Percentiles rank a stretch among this genome's conserved stretches.
phyloP scores from a whole-genome alignment of 1,284 basidiomycete species.

The Pascua guehoae region DNA sequence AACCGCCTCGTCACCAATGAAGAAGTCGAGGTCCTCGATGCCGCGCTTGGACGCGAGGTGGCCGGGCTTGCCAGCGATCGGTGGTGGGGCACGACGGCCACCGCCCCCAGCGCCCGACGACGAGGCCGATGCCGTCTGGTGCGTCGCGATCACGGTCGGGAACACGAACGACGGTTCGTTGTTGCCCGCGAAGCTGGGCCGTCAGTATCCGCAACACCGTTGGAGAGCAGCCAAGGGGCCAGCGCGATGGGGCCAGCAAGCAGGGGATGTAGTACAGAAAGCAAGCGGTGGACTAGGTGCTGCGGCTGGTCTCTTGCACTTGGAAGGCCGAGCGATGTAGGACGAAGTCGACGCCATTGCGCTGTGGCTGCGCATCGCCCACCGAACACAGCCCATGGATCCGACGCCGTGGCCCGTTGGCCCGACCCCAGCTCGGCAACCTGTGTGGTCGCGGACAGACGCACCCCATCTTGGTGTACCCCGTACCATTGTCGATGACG shows the following conservation, averaged over 20 bases:
- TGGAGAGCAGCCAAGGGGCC: no score
- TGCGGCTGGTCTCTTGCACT: no score
- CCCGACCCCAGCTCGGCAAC: no score
- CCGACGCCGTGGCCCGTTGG: no score
- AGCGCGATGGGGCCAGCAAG: no score
- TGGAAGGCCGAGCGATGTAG: no score
- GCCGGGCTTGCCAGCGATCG: slow-evolving; percentile 69
- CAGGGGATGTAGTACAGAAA: no score
- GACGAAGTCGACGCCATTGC: no score
- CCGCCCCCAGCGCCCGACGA: slow-evolving; percentile 44
- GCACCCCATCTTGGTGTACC: slow-evolving; percentile 95
- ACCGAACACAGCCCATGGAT: no score
- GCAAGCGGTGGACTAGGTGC: no score
- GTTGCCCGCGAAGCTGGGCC: slow-evolving; percentile 87
- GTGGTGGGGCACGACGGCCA: slow-evolving; percentile 50
- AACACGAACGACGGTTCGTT: slow-evolving; percentile 98
- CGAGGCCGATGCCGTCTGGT: slow-evolving; percentile 56
- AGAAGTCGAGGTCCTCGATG: slow-evolving; percentile 98
- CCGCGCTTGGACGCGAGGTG: slow-evolving; percentile 94
- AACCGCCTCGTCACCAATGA: slow-evolving; percentile 96
- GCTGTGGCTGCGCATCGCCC: no score
- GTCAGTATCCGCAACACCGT: slow-evolving; percentile 3
- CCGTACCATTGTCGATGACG: slow-evolving; percentile 96
- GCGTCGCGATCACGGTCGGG: slow-evolving; percentile 91
- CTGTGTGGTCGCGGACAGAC: slow-evolving; percentile 28